Base-by-base conservation (phyloP, 169 alveolate genomes). In the Neospora caninum region DNA sequence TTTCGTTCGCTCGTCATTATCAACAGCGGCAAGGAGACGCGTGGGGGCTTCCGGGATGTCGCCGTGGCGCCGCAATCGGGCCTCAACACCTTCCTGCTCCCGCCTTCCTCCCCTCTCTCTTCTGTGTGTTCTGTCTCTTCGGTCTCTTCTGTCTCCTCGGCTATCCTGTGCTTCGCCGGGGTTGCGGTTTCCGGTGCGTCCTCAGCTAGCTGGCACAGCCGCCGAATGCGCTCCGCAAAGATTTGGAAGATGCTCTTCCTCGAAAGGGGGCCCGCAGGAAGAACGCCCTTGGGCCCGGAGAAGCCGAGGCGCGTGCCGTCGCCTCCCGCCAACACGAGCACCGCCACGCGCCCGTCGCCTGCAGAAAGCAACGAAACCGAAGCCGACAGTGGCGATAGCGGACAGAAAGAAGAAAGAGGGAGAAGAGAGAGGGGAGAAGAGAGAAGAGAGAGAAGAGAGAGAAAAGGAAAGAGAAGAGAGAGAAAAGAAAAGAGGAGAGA, bases 321-420 rank as follows among this genome's bases (percentile, higher is more conserved):
- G 41, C 93, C 93, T 27, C 93, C 93, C 34, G 93, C 93, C 67
- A 88, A 87, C 87, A 88, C 53, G 58, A 88, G 43, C 87, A 67
- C 87, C 18, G 84, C 93, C 70, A 88, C 87, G 20, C 64, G 64
- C n/a, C 69, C 93, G 7, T 39, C 93, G 36, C 67, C 87, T 39
- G 87, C 22, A 31, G 43, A 73, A 31, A 22, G 80, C 80, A 69
- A 25, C 9, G 29, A 9, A 6, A 69, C 9, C 6, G n/a, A n/a
- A 9, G 18, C 80, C 80, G 9, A 20, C 80, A 9, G 80, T 10
- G 10, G 80, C 80, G 18, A 29, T 20, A 10, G 80, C 34, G 13
- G 80, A 25, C n/a, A 4, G 41, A 69, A 7, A 69, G 41, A n/a
- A 20, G 29, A 49, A 4, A 49, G 58, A 49, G 58, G 13, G 58